phyloP scores from a whole-genome alignment of 2,329 filamentous ascomycete genomes.

The Neofusicoccum cordaticola region DNA sequence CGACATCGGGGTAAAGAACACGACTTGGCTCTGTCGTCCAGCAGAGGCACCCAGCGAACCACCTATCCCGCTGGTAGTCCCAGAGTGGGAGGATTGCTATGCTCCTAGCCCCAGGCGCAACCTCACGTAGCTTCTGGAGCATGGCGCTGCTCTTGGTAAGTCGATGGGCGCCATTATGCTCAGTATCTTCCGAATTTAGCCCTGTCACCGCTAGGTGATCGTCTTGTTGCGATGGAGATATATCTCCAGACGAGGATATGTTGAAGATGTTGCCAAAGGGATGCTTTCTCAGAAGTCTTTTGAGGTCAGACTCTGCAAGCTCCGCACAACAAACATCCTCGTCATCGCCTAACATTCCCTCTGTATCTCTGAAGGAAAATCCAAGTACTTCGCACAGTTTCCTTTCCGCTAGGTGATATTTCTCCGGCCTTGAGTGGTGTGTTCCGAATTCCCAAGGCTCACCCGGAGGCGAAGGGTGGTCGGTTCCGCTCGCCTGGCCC shows the following conservation, averaged over 20 bases:
- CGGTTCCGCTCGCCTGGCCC: neutral
- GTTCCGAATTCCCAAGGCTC: neutral
- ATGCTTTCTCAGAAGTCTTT: slow-evolving; percentile 33
- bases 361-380: slow-evolving; percentile 15
- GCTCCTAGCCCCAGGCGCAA: slow-evolving; percentile 33
- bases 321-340: slow-evolving; percentile 7
- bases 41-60: slow-evolving; percentile 37
- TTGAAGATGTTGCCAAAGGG: slow-evolving; percentile 39
- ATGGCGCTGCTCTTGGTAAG: neutral
- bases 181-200: neutral
- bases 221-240: neutral
- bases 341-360: slow-evolving; percentile 12
- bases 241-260: slow-evolving; percentile 26
- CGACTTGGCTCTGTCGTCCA: slow-evolving; percentile 38
- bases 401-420: neutral
- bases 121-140: neutral
- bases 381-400: slow-evolving; percentile 27
- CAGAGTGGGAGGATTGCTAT: slow-evolving; percentile 40
- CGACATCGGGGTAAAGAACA: slow-evolving; percentile 36
- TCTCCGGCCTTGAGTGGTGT: neutral
- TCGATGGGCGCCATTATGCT: neutral
- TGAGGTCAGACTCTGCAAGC: slow-evolving; percentile 31
- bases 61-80: slow-evolving; percentile 38
- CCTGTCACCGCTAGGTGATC: neutral
- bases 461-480: neutral